Evolutionary conservation across 1,284 basidiomycete genomes (phyloP).

Genomic region (Ceratobasidium sp.): DNA sequence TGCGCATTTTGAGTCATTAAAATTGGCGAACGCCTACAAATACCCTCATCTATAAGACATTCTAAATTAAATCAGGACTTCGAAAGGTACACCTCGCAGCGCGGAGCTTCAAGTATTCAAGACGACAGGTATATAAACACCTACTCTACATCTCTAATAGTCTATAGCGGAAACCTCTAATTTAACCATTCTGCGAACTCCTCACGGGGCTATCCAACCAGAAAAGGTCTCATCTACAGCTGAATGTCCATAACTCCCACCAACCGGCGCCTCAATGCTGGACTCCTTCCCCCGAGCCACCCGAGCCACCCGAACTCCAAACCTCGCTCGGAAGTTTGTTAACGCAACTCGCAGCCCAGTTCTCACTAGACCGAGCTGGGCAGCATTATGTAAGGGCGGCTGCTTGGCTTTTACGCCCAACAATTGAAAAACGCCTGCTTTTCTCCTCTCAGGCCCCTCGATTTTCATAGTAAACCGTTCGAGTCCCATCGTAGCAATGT

Average conservation of each 20-base stretch:
- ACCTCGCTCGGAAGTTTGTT: background rate
- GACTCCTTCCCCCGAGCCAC: background rate
- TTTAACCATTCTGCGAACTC: too few species aligned
- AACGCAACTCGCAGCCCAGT: background rate
- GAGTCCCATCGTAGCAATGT: background rate
- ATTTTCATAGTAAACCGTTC: background rate
- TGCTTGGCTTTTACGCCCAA: background rate
- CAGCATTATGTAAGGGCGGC: background rate
- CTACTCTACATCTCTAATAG: too few species aligned
- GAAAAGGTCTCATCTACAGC: background rate
- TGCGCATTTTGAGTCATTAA: too few species aligned
- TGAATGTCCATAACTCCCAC: background rate
- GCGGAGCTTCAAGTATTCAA: too few species aligned
- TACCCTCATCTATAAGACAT: too few species aligned
- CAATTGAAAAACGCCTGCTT: background rate
- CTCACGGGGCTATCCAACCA: background rate
- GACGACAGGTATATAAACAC: too few species aligned
- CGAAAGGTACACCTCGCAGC: too few species aligned
- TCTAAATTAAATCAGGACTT: too few species aligned
- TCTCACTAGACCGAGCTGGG: background rate
- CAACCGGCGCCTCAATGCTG: background rate
- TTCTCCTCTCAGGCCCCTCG: background rate
- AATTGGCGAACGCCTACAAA: too few species aligned
- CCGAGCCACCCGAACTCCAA: background rate
- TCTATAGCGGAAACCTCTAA: too few species aligned